Conservation (phyloP, 2,329 filamentous ascomycete species). For the Botrytis medusae region DNA sequence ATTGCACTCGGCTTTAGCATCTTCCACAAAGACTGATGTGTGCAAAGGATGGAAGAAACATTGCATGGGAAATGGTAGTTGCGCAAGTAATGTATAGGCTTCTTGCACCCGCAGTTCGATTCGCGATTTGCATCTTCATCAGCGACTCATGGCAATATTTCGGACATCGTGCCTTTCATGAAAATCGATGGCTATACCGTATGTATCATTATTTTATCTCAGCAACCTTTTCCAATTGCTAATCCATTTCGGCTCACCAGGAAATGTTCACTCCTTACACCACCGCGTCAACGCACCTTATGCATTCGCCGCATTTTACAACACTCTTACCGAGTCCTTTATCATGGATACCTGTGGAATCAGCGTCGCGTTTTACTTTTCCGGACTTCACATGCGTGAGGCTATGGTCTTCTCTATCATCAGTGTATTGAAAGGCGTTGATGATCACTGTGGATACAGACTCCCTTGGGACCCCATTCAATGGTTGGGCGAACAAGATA, state of each 20-base stretch:
- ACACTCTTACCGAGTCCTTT: conserved; percentile 89
- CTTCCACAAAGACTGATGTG: not conserved
- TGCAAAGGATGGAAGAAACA: not conserved
- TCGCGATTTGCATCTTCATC: conserved; percentile 67
- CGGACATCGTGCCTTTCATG: conserved; percentile 87
- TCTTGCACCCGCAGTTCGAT: conserved; percentile 71
- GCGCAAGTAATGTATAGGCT: conserved; percentile 53
- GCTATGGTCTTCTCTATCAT: conserved; percentile 82
- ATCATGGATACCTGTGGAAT: conserved; percentile 84
- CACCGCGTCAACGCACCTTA: conserved; percentile 94
- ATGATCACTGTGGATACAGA: conserved; percentile 90
- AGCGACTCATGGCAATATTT: conserved; percentile 97
- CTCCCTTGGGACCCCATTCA: conserved; percentile 78
- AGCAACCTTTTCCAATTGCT: not conserved
- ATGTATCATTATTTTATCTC: not conserved
- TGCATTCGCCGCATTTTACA: conserved; percentile 94
- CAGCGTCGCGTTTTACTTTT: conserved; percentile 75
- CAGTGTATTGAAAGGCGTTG: conserved; percentile 89
- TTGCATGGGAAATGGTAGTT: not conserved
- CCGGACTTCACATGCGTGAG: conserved; percentile 76
- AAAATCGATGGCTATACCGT: conserved; percentile 61
- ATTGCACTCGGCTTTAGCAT: not conserved
- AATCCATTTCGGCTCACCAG: conserved; percentile 37
- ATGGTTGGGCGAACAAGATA: conserved; percentile 19
- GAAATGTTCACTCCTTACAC: conserved; percentile 84